Conservation (phyloP, 2,329 filamentous ascomycete genomes). For the Metarhizium album region DNA sequence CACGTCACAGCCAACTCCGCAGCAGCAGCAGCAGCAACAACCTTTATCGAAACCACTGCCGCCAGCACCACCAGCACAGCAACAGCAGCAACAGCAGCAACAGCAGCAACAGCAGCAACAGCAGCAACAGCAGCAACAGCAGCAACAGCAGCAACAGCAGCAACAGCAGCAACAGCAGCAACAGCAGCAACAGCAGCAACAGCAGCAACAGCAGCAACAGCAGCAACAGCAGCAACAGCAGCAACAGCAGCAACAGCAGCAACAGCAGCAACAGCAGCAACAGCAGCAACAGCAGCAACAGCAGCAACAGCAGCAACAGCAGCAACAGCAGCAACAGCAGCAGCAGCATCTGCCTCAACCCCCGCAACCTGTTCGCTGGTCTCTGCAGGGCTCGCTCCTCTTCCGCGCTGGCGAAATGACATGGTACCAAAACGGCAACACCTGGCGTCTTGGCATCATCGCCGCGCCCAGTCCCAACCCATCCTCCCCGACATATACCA, state of each 20-base stretch:
- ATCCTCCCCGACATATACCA: constrained; percentile 17
- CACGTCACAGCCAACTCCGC: constrained; percentile 4
- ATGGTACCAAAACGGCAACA: constrained; percentile 36
- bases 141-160: constrained; percentile 4
- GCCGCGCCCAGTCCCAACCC: constrained; percentile 13
- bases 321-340: constrained; percentile 11
- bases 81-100: constrained; percentile 8
- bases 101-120: constrained; percentile 13
- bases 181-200: constrained; percentile 8
- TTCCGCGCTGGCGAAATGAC: constrained; percentile 40
- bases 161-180: constrained; percentile 1
- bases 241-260: constrained; percentile 4
- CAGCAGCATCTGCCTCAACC: constrained; percentile 14
- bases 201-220: constrained; percentile 5
- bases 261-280: constrained; percentile 6
- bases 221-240: constrained; percentile 8
- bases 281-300: constrained; percentile 5
- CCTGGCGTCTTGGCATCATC: constrained; percentile 39
- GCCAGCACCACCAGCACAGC: constrained; percentile 3
- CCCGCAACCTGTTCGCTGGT: constrained; percentile 16
- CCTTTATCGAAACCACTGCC: constrained; percentile 6
- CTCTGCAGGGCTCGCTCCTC: constrained; percentile 23
- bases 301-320: constrained; percentile 5
- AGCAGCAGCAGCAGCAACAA: constrained; percentile 6
- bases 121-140: constrained; percentile 6